Base-by-base conservation (phyloP, 257 asterid genomes). In the Fraxinus excelsior region DNA sequence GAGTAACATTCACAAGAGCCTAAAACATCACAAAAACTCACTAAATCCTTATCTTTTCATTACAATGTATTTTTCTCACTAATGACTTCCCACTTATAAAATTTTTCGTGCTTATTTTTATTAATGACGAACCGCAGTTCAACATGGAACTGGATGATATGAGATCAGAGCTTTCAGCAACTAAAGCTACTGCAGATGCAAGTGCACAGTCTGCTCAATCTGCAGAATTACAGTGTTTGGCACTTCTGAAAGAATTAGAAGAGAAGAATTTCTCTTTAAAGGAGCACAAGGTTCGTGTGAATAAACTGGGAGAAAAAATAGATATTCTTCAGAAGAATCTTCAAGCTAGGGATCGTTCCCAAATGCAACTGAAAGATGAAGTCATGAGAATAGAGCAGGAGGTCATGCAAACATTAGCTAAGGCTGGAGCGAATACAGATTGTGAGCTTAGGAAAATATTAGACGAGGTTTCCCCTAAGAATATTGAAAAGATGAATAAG, bases 261-360 rank as follows among this genome's bases (percentile, higher is more conserved):
- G 92, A 88, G 70, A 92, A 94, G 70, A 84, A 88, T 51, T 53
- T 46, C 56, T 88, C 91, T 26, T 62, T 94, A 66, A 88, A 86
- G 83, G 97, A 91, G 80, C 96, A 95, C 0, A 96, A 93, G 83
- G 21, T 79, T 64, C 85, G 91, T 69, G 92, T 93, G 28, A 81
- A 68, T 75, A 90, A 80, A 82, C 87, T 95, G 28, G 91, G 88
- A 29, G 96, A 91, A 72, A 97, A 95, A 76, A 82, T 95, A 79
- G 94, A 90, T 75, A 90, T 89, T 74, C 84, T 95, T 23, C 97
- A 88, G 84, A 93, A 90, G 77, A 97, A 91, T 85, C 97, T 91
- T 23, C 90, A 67, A 75, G 85, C 87, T 7, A 76, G 97, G 80
- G 98, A 93, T 82, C 84, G 75, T 83, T 93, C 96, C 62, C 97